phyloP scores from a whole-genome alignment of 768 basidiomycete species.

The Rhizopogon vulgaris region DNA sequence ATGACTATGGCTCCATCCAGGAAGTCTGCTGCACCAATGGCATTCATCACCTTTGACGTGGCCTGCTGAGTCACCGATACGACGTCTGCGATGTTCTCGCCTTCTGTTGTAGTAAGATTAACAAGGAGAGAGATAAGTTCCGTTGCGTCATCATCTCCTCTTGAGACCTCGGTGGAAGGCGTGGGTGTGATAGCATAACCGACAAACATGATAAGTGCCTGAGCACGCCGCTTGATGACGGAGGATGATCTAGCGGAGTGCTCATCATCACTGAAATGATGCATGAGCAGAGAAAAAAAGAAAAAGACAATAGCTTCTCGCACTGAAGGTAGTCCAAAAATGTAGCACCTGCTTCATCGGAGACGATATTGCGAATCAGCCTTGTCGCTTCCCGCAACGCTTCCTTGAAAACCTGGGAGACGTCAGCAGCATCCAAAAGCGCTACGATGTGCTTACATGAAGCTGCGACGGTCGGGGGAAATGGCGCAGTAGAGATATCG shows the following conservation, averaged over 20 bases:
- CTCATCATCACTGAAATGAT: conserved; percentile 49
- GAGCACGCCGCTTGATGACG: conserved; percentile 51
- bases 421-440: neutral
- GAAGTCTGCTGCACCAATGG: conserved; percentile 71
- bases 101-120: conserved; percentile 36
- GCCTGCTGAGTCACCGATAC: conserved; percentile 41
- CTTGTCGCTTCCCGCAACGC: conserved; percentile 62
- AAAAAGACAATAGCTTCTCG: conserved; percentile 12
- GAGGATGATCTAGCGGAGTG: conserved; percentile 39
- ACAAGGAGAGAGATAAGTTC: conserved; percentile 45
- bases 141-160: conserved; percentile 24
- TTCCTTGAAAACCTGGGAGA: conserved; percentile 51
- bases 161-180: neutral
- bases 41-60: conserved; percentile 47
- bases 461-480: conserved; percentile 43
- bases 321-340: conserved; percentile 59
- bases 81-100: conserved; percentile 36
- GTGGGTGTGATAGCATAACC: conserved; percentile 41
- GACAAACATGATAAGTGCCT: conserved; percentile 62
- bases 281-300: neutral
- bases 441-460: conserved; percentile 33
- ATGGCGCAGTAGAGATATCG: conserved; percentile 59
- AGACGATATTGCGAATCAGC: conserved; percentile 40
- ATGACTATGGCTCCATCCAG: conserved; percentile 49
- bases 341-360: conserved; percentile 31